Base-by-base conservation (phyloP, 2,329 filamentous ascomycete species). In the Cladorrhinum sp. region DNA sequence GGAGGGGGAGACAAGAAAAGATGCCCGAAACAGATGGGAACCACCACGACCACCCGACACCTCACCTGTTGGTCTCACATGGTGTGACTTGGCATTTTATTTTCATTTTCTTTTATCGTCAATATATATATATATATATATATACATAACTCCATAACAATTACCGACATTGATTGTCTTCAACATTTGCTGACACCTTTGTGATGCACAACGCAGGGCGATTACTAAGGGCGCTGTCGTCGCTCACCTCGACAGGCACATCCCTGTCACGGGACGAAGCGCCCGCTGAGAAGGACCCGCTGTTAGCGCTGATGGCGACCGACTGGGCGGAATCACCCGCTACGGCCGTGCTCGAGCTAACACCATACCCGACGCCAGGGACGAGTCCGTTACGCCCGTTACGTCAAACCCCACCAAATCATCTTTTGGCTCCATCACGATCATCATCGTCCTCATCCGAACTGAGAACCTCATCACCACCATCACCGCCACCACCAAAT, bases 161-260 rank as follows among this genome's bases (percentile, higher is more conserved):
- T n/a, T n/a, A n/a, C n/a, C n/a, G n/a, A n/a, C n/a, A n/a, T n/a
- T 12, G 16, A 30, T 30, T 30, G 26, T 30, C 10, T 30, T 30
- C 26, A 4, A 30, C 4, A 4, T 30, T 30, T 30, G n/a, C n/a
- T 30, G 26, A 30, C 26, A 4, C 16, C 16, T 42, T 42, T 14
- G 36, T n/a, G 36, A 46, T 46, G 42, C 18, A 46, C 42, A 21
- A 28, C 57, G 66, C 67, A 65, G 57, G 69, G 30, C 65, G 73
- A 73, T 75, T 75, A 75, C 69, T 75, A 72, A 75, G 72, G 64
- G 57, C 68, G 42, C 61, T 69, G 62, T 46, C 42, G 3, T 16
- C 42, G 3, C n/a, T 20, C 42, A 36, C 33, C 7, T 2, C 33
- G 33, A 16, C 4, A 28, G 26, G 9, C 4, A 28, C 7, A 36